phyloP scores from a whole-genome alignment of 2,329 filamentous ascomycete species.

The Trichoderma polysporum region DNA sequence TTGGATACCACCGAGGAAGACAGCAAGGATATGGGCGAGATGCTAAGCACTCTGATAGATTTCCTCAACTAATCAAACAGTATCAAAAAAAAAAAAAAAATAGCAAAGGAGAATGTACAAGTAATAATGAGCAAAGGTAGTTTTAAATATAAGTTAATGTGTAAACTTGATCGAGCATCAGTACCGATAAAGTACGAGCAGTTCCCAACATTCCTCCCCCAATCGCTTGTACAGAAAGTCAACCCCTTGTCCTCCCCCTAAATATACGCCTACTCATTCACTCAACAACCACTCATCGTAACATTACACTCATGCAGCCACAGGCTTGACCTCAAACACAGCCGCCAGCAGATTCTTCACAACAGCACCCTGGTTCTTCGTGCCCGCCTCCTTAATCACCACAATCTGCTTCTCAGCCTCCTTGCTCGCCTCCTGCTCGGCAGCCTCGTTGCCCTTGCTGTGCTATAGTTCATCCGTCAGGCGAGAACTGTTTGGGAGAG shows the following conservation, averaged over 20 bases:
- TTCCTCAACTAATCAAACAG: conserved; percentile 42
- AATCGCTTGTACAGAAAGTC: conserved; percentile 4
- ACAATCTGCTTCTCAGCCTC: conserved; percentile 76
- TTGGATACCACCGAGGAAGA: conserved; percentile 58
- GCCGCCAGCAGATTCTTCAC: conserved; percentile 79
- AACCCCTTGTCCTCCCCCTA: background rate
- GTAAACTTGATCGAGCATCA: background rate
- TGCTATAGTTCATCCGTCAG: conserved; percentile 57
- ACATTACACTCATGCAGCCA: conserved; percentile 34
- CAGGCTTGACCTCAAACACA: conserved; percentile 81
- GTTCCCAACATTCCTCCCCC: background rate
- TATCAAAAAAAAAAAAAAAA: no score
- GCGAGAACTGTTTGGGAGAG: background rate
- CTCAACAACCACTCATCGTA: background rate
- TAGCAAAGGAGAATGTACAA: background rate
- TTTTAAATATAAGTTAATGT: conserved; percentile 9
- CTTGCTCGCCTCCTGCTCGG: conserved; percentile 76
- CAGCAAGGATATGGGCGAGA: conserved; percentile 57
- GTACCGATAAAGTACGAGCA: background rate
- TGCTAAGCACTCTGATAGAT: conserved; percentile 53
- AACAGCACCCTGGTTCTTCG: conserved; percentile 76
- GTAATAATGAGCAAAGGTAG: conserved; percentile 5
- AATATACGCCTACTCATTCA: background rate
- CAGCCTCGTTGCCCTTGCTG: conserved; percentile 80
- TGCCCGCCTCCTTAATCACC: conserved; percentile 77